Base-by-base conservation (phyloP, 2,329 filamentous ascomycete species). In the Bertia moriformis region DNA sequence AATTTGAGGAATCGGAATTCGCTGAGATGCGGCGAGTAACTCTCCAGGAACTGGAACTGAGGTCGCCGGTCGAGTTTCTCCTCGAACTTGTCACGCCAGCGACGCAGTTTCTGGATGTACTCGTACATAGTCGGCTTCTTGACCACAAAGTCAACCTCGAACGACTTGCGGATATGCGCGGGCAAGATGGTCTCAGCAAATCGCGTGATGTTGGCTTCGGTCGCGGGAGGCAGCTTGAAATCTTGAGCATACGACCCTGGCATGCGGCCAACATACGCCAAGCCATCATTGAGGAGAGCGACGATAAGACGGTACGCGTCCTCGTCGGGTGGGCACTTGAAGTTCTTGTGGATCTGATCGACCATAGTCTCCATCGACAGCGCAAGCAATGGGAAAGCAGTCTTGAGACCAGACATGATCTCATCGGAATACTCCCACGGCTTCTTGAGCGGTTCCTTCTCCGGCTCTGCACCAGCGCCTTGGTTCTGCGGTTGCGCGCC, bases 351-450 rank as follows among this genome's bases (percentile, higher is more conserved):
- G 42, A 98, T 94, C 60, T 96, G 89, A 54, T 98, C 91, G 19
- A 96, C 88, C 87, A 96, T 98, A 0, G 89, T 94, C 63, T 99
- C 91, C 91, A 99, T 96, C 0, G 89, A 95, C 33, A 96, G 66
- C 7, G 93, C 91, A 49, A 99, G 72, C 14, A 99, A 70, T 18
- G 91, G 91, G 67, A 96, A 98, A 0, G 89, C 88, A 4, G 91
- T 96, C 67, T 98, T 96, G 40, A 98, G 76, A 19, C 87, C 83
- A 22, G 87, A 83, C 71, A 94, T 87, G 43, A 98, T 86, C 55
- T 96, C 88, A 49, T 98, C 91, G 0, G 87, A 89, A 49, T 93
- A 80, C 54, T 98, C 91, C 91, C 91, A 96, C 1, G 93, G 87
- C 46, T 83, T 85, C 62, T 85, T 88, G 15, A 35, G 32, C 10